Percentiles rank a stretch among this genome's conserved stretches.
Conservation (phyloP, 2,329 filamentous ascomycete genomes). For the Cordyceps cateniannulata region DNA sequence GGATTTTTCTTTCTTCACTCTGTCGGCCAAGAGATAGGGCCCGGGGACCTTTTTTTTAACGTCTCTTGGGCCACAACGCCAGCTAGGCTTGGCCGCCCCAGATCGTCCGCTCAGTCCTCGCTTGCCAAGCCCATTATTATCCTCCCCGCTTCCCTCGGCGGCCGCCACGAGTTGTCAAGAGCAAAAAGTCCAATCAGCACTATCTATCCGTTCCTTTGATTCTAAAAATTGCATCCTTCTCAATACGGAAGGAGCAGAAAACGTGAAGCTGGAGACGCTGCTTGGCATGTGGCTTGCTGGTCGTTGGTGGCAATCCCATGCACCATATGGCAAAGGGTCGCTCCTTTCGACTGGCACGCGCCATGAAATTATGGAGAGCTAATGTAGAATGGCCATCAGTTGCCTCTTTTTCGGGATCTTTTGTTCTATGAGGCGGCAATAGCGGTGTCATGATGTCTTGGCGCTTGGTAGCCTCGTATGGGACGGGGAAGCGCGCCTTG, state of each 20-base stretch:
- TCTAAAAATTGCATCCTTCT: too few relatives aligned
- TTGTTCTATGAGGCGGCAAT: neutral
- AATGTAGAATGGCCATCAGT: neutral
- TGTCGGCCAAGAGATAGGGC: too few relatives aligned
- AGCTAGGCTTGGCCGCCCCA: neutral
- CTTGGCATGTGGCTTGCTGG: too few relatives aligned
- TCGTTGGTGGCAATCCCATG: too few relatives aligned
- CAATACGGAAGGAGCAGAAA: too few relatives aligned
- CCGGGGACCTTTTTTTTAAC: neutral
- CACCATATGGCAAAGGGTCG: neutral
- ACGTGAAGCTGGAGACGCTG: too few relatives aligned
- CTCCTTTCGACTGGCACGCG: neutral
- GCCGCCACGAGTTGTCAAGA: too few relatives aligned
- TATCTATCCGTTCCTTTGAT: too few relatives aligned
- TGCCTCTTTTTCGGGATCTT: neutral
- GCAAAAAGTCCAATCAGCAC: too few relatives aligned
- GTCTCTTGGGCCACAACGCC: neutral
- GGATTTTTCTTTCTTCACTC: too few relatives aligned
- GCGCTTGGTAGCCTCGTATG: neutral
- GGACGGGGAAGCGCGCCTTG: neutral
- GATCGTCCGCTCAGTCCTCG: neutral
- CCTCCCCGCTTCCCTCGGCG: too few relatives aligned
- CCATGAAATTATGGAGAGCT: neutral
- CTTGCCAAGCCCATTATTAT: neutral
- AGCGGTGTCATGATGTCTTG: neutral